These are phyloP conservation scores for Aspergillus neoniger DNA, from an alignment of 2,329 filamentous ascomycete species.

Conservation along the genomic window DNA sequence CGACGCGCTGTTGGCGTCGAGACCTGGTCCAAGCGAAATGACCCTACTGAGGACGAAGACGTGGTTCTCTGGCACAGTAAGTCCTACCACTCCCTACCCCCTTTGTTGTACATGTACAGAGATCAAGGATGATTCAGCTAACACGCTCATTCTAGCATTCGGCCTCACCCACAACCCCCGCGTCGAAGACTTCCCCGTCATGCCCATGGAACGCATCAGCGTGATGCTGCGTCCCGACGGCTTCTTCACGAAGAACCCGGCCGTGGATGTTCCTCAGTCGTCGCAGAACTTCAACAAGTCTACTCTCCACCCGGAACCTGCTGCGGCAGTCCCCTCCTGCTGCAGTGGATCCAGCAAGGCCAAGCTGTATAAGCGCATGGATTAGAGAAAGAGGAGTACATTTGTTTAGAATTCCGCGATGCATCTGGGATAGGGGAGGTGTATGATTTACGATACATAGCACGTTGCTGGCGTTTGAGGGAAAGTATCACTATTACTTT, in stretches of 20 bases:
- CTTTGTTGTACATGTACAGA: no score
- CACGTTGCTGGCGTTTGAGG: neutral
- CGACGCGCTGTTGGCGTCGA: conserved; percentile 57
- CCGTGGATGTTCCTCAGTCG: conserved; percentile 49
- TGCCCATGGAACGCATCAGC: conserved; percentile 61
- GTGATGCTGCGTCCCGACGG: conserved; percentile 54
- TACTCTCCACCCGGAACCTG: conserved; percentile 32
- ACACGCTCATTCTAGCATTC: conserved; percentile 33
- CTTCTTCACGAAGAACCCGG: conserved; percentile 56
- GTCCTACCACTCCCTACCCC: conserved; percentile 20
- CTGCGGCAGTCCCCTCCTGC: conserved; percentile 23
- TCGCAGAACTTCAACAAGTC: conserved; percentile 47
- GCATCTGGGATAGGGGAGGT: neutral
- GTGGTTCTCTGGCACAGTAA: conserved; percentile 44
- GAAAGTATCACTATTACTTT: neutral
- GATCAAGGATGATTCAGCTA: neutral
- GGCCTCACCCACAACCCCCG: conserved; percentile 66
- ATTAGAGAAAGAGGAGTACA: neutral
- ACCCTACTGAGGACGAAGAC: conserved; percentile 52
- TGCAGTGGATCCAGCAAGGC: conserved; percentile 27
- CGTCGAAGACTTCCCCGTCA: conserved; percentile 68
- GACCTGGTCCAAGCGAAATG: conserved; percentile 52
- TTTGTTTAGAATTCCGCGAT: neutral
- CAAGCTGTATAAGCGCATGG: conserved; percentile 30
- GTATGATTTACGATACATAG: conserved; percentile 6